These are phyloP conservation scores for Hibiscus trionum DNA, from an alignment of 345 rosid genomes.

Conservation along the genomic window DNA sequence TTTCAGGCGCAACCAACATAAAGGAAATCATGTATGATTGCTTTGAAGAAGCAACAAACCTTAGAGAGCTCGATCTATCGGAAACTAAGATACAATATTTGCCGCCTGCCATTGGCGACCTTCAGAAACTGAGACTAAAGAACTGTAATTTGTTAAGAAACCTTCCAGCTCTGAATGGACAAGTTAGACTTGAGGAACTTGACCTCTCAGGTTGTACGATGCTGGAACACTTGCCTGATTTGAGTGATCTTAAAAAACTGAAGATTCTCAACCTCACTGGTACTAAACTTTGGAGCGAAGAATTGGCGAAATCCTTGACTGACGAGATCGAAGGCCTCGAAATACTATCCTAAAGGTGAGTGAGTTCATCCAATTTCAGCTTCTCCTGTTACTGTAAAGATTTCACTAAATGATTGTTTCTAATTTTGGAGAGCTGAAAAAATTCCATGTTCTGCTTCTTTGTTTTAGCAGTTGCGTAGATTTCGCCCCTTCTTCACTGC, in stretches of 20 bases:
- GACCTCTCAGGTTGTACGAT: constrained; percentile 4
- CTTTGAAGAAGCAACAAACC: constrained; percentile 24
- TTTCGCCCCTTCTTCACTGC: background rate
- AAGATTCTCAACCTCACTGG: background rate
- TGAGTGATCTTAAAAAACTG: background rate
- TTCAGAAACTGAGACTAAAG: constrained; percentile 7
- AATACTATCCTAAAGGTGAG: background rate
- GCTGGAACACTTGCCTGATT: background rate
- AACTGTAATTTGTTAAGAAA: background rate
- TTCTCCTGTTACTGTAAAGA: background rate
- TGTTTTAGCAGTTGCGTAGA: background rate
- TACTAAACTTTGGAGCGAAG: background rate
- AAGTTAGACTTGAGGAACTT: background rate
- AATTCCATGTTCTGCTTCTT: background rate
- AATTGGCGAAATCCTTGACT: background rate
- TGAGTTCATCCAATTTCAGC: background rate
- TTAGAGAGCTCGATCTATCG: constrained; percentile 35
- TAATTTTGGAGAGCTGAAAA: background rate
- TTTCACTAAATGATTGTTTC: background rate
- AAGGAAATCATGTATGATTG: constrained; percentile 28
- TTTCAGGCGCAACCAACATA: constrained; percentile 29
- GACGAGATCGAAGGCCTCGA: background rate
- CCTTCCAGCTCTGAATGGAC: background rate
- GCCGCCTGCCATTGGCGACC: constrained; percentile 17
- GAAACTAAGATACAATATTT: constrained; percentile 23